Conservation (phyloP, 2,329 filamentous ascomycete genomes). For the Teratosphaeria nubilosa region DNA sequence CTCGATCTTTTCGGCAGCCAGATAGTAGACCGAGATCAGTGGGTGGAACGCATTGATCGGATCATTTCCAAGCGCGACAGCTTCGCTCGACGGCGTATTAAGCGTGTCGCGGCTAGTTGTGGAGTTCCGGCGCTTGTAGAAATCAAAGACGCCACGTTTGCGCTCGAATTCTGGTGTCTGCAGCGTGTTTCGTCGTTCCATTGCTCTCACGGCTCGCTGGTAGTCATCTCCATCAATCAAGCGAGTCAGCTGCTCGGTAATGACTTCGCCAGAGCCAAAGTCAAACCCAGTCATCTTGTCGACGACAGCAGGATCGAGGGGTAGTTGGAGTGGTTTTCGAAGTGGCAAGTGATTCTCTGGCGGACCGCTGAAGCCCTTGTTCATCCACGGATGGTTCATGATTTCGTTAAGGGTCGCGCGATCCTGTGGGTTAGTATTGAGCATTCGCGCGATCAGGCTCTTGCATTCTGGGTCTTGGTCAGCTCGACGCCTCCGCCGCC, state of each 20-base stretch:
- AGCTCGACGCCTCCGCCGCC: neutral
- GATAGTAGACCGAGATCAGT: constrained; percentile 84
- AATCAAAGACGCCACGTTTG: constrained; percentile 89
- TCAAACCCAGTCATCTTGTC: constrained; percentile 97
- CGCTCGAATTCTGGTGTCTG: constrained; percentile 59
- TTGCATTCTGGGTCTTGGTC: constrained; percentile 63
- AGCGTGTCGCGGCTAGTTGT: constrained; percentile 81
- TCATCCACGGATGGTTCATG: constrained; percentile 92
- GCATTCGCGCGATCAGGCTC: constrained; percentile 84
- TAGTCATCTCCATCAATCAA: constrained; percentile 94
- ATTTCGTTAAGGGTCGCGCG: constrained; percentile 83
- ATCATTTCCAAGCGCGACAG: constrained; percentile 70
- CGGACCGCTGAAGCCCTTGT: constrained; percentile 74
- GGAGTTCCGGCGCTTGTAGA: constrained; percentile 91
- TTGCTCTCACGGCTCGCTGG: constrained; percentile 66
- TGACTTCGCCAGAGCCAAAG: constrained; percentile 78
- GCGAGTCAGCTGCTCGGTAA: constrained; percentile 69
- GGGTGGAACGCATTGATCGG: constrained; percentile 90
- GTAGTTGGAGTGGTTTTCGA: constrained; percentile 75
- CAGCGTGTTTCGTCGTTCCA: constrained; percentile 55
- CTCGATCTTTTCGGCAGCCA: constrained; percentile 90
- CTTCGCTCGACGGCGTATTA: constrained; percentile 72
- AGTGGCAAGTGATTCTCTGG: constrained; percentile 81
- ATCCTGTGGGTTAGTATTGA: constrained; percentile 84
- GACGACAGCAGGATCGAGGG: constrained; percentile 73